Base-by-base conservation (phyloP, 2,329 filamentous ascomycete genomes). In the Aspergillus glaucus region DNA sequence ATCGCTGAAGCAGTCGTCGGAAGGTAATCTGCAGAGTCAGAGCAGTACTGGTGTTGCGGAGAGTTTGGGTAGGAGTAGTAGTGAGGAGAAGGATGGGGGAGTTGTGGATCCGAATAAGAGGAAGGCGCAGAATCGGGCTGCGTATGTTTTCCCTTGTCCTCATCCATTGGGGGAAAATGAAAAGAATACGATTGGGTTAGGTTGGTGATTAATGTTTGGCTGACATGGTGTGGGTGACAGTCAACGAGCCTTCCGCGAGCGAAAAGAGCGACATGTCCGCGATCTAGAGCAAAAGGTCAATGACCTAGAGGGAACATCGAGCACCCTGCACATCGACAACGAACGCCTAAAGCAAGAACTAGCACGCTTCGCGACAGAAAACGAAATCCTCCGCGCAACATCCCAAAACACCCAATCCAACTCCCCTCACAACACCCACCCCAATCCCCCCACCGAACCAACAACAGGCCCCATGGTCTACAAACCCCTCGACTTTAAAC, bases 161-260 rank as follows among this genome's bases (percentile, higher is more conserved):
- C 3, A 6, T 8, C 34, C 36, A 19, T 43, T 43, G 34, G 46
- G 6, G 4, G 21, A 48, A 50, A 96, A 92, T 43, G 92, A 97
- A 78, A 86, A 92, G 60, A 92, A 24, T 24, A 6, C 4, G 6
- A 24, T 24, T 3, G 4, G 22, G 22, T 24, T 19, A 6, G 19
- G 15, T 15, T 15, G 15, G 15, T 15, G 15, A 15, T 15, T 15
- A 15, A 1, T 15, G 15, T 15, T 15, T 12, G 19, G 21, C 12
- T 37, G 24, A 24, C 37, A 15, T 37, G 10, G 28, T 24, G 14
- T 37, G 12, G n/a, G 9, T 1, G 45, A 49, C 50, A 96, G 92
- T 43, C 93, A 97, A 78, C 86, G 92, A 60, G 92, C 93, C 28
- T 97, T 97, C 69, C 88, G 92, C 52, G 92, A 97, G 70, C 86